Evolutionary conservation across 768 basidiomycete species (phyloP).

Genomic region (Goffeauzyma gilvescens): DNA sequence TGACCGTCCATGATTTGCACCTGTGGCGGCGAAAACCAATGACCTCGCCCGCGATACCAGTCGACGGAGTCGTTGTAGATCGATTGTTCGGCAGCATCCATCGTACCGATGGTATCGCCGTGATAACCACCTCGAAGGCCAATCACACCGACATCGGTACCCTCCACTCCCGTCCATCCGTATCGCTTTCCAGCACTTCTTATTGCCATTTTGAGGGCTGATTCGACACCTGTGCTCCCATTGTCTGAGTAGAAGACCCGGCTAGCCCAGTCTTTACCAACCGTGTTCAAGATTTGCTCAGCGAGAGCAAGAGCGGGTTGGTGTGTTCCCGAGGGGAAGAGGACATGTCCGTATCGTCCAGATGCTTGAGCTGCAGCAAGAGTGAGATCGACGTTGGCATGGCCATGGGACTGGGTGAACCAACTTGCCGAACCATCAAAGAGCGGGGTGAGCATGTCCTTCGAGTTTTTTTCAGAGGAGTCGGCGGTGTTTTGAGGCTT

Average conservation of each 20-base stretch:
- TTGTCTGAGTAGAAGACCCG: slow-evolving; percentile 87
- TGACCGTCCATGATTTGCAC: slow-evolving; percentile 49
- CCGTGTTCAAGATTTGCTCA: slow-evolving; percentile 50
- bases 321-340: slow-evolving; percentile 79
- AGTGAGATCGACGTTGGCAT: slow-evolving; percentile 54
- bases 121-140: slow-evolving; percentile 88
- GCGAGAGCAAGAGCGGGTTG: slow-evolving; percentile 66
- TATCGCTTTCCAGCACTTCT: slow-evolving; percentile 36
- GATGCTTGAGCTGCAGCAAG: slow-evolving; percentile 75
- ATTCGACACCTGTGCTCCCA: slow-evolving; percentile 89
- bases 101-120: slow-evolving; percentile 89
- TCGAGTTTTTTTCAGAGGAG: not conserved
- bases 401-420: slow-evolving; percentile 88
- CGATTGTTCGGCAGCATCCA: slow-evolving; percentile 78
- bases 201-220: slow-evolving; percentile 93
- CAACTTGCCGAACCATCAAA: slow-evolving; percentile 89
- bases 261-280: slow-evolving; percentile 76
- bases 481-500: not conserved
- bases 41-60: slow-evolving; percentile 83
- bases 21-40: slow-evolving; percentile 80
- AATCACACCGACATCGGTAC: slow-evolving; percentile 47
- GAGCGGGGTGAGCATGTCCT: slow-evolving; percentile 40
- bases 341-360: slow-evolving; percentile 89
- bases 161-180: slow-evolving; percentile 25
- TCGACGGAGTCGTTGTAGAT: slow-evolving; percentile 67